These are phyloP conservation scores for Knufia petricola DNA, from an alignment of 2,329 filamentous ascomycete genomes.

Conservation along the genomic window DNA sequence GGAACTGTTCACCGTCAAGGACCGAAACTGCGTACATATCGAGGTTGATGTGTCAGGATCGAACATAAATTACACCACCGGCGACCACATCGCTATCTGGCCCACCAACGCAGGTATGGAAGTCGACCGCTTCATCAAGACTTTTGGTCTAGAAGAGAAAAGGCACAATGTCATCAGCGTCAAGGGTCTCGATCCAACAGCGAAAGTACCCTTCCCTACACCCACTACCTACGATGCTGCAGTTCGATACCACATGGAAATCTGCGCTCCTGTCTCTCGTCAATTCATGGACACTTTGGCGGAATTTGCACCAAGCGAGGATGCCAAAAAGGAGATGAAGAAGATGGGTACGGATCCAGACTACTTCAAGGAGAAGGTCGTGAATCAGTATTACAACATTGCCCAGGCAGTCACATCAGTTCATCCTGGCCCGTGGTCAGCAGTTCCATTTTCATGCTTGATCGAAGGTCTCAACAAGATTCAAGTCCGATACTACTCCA, in stretches of 20 bases:
- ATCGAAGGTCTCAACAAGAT: constrained; percentile 92
- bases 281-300: constrained; percentile 84
- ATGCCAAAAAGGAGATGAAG: constrained; percentile 75
- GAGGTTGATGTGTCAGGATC: constrained; percentile 86
- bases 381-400: constrained; percentile 76
- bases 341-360: constrained; percentile 89
- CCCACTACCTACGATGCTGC: constrained; percentile 94
- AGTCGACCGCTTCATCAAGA: constrained; percentile 77
- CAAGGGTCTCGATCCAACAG: constrained; percentile 85
- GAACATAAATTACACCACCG: constrained; percentile 86
- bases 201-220: constrained; percentile 94
- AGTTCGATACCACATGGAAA: constrained; percentile 91
- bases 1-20: constrained; percentile 81
- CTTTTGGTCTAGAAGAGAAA: constrained; percentile 68
- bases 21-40: constrained; percentile 91
- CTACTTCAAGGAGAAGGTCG: constrained; percentile 82
- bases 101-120: constrained; percentile 89
- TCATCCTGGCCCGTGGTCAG: constrained; percentile 65
- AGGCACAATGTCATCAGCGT: constrained; percentile 73
- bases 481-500: constrained; percentile 97
- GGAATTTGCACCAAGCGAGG: constrained; percentile 78
- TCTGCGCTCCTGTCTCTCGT: constrained; percentile 88
- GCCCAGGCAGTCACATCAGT: constrained; percentile 69
- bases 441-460: constrained; percentile 85
- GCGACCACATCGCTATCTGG: constrained; percentile 96